Base-by-base conservation (phyloP, 306 rosid species). In the Malus asiatica region DNA sequence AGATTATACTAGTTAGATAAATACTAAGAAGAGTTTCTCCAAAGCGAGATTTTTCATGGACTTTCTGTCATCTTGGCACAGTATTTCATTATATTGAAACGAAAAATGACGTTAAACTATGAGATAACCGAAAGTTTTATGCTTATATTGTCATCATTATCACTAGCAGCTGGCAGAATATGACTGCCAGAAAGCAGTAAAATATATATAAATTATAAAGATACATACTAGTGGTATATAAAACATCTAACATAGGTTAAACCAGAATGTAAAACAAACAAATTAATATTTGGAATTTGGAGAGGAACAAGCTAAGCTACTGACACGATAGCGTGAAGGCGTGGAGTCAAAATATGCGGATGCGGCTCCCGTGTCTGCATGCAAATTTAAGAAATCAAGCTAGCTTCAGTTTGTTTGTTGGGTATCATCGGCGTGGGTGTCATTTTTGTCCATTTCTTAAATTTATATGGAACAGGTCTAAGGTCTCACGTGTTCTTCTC, bases 261-360 rank as follows among this genome's bases (percentile, higher is more conserved):
- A 52, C 19, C 8, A 52, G 20, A 52, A 1, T n/a, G 6, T n/a
- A 57, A 19, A 53, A 8, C 23, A 7, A 16, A 19, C 23, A 2
- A 6, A 53, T 16, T 53, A 19, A 57, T n/a, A 8, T n/a, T 3
- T 57, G 23, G 14, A n/a, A 27, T 57, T 9, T n/a, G 6, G 62
- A n/a, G 14, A 9, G 27, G 51, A 45, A 45, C 51, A 45, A 45
- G 16, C 62, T 9, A 45, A 15, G 51, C 14, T 20, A 11, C 65
- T 60, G 3, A 11, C 14, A 25, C 25, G 27, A n/a, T 9, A 8
- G 76, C 76, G 63, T 70, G 72, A 71, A 33, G 6, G 38, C 38
- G 16, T 62, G n/a, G 40, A 70, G 84, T 53, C 62, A 75, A 61
- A 19, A 60, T 20, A 70, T 15, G 70, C 15, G 63, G 70, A 23